Base-by-base conservation (phyloP, 495 filamentous ascomycete genomes). In the Delitschia confertaspora region DNA sequence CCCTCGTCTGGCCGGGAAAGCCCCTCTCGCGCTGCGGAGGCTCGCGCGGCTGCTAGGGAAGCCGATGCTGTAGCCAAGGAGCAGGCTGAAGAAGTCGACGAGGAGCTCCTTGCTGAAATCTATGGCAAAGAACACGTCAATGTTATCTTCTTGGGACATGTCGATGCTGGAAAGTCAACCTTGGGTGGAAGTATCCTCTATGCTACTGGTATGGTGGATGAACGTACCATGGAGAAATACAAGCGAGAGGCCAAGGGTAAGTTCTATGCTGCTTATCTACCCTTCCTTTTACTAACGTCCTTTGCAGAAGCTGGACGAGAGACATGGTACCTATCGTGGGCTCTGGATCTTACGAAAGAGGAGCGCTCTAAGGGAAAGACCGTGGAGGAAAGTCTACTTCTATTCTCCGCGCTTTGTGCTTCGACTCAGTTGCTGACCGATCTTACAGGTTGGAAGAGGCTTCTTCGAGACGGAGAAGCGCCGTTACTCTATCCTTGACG, bases 51-150 rank as follows among this genome's bases (percentile, higher is more conserved):
- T 27, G 63, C 62, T 20, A 80, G 88, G 42, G 80, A 85, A 42
- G 84, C 73, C 10, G 83, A 95, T 63, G 81, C 82, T 11, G 88
- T 99, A 27, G 75, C 78, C 25, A 84, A 88, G 63, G 83, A 88
- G 56, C 91, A 96, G 57, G 70, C 75, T 10, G 87, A 85, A 14
- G 86, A 93, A 63, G 80, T 99, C 2, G 91, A 96, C 50, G 86
- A 94, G 18, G 82, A 83, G 31, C 84, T 85, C 0, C 67, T 99
- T 45, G 84, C 86, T 60, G 91, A 96, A 65, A 86, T 99, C 30
- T 96, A 96, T 63, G 91, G 91, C 54, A 95, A 96, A 65, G 91
- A 99, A 64, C 91, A 99, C 59, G 80, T 99, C 49, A 98, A 98
- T 61, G 76, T 96, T 36, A 93, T 98, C 44, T 98, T 98, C 72